A percentile compares a stretch with the other conserved stretches of the same genome.
Conservation (phyloP, 2,329 filamentous ascomycete genomes). For the Periconia digitata region DNA sequence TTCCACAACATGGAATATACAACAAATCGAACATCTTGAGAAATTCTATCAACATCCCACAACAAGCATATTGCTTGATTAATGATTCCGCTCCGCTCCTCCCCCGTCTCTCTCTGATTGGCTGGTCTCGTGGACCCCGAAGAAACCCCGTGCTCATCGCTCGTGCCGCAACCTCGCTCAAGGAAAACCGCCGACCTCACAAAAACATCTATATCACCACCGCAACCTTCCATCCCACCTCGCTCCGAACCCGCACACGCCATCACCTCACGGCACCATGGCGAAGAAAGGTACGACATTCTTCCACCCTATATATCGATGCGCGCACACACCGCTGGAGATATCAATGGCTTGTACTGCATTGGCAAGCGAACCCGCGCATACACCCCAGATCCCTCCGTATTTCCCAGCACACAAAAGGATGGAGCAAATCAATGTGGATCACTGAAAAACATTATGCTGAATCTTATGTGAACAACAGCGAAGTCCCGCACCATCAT, state of each 20-base stretch:
- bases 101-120: slow-evolving; percentile 19
- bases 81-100: background rate
- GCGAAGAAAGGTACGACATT: slow-evolving; percentile 36
- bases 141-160: background rate
- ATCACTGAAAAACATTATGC: too few species aligned
- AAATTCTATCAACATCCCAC: too few species aligned
- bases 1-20: too few species aligned
- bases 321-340: too few species aligned
- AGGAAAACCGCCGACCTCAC: slow-evolving; percentile 19
- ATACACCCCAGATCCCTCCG: too few species aligned
- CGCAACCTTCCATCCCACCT: slow-evolving; percentile 10
- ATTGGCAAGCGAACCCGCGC: background rate
- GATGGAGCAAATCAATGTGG: too few species aligned
- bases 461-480: slow-evolving; percentile 67
- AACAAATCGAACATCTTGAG: too few species aligned
- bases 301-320: too few species aligned
- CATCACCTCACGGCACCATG: slow-evolving; percentile 25
- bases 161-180: background rate
- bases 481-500: slow-evolving; percentile 89
- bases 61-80: too few species aligned
- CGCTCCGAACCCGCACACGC: slow-evolving; percentile 15
- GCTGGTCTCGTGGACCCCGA: slow-evolving; percentile 7
- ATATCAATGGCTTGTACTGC: too few species aligned
- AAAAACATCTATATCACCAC: slow-evolving; percentile 29
- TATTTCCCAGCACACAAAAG: too few species aligned